Base-by-base conservation (phyloP, 2,329 filamentous ascomycete genomes). In the Microdochium trichocladiopsis region DNA sequence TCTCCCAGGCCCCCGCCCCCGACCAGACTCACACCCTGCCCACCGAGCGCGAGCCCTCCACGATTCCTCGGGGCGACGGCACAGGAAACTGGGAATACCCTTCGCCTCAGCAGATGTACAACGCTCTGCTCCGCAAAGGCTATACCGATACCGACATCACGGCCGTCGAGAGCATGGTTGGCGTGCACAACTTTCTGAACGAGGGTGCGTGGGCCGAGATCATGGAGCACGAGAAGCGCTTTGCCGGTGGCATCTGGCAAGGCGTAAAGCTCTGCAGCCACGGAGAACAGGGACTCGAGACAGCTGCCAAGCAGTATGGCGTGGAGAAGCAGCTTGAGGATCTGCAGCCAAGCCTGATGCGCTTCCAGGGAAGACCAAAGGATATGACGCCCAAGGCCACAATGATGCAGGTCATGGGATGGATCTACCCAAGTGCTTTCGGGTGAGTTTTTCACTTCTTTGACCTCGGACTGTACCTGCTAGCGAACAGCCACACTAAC, bases 101-200 rank as follows among this genome's bases (percentile, higher is more conserved):
- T 0, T 96, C 91, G 0, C 93, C 94, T 0, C 94, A 99, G 73
- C 94, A 99, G 71, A 99, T 99, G 94, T 99, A 97, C 78, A 97
- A 99, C 65, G 94, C 94, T 8, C 87, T 99, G 72, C 75, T 97
- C 56, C 87, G 94, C 57, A 99, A 99, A 72, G 94, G 94, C 53
- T 94, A 96, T 71, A 91, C 88, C 1, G 92, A 97, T 67, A 97
- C 94, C 0, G 92, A 95, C 52, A 82, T 90, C 51, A 94, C 93
- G 21, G 91, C 92, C 3, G 92, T 99, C 14, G 92, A 96, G 71
- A 86, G 87, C 64, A 99, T 99, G 94, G 94, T 99, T 5, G 88
- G 90, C 0, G 90, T 97, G 11, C 94, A 99, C 76, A 99, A 99
- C 71, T 97, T 96, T 64, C 71, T 99, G 54, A 99, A 99, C 68